Evolutionary conservation across 2,329 filamentous ascomycete species (phyloP).

Genomic region (Aspergillus oerlinghausenensis): DNA sequence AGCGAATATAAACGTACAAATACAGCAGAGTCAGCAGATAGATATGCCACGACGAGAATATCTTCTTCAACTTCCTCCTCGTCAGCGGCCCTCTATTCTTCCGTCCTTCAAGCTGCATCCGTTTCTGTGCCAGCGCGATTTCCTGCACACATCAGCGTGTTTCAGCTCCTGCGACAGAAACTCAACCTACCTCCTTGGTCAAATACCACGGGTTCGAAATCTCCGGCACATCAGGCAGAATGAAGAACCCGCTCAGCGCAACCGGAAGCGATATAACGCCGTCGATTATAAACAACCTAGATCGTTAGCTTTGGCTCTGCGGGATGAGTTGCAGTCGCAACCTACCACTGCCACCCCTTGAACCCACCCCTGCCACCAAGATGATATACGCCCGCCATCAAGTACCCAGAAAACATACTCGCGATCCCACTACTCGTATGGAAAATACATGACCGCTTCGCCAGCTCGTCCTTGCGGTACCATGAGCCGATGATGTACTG

Average conservation of each 20-base stretch:
- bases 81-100: slow-evolving; percentile 44
- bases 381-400: slow-evolving; percentile 52
- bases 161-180: not conserved
- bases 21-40: slow-evolving; percentile 57
- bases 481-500: slow-evolving; percentile 50
- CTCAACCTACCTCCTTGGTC: slow-evolving; percentile 28
- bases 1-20: slow-evolving; percentile 32
- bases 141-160: slow-evolving; percentile 26
- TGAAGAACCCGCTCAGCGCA: slow-evolving; percentile 47
- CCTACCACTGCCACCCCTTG: slow-evolving; percentile 50
- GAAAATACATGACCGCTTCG: slow-evolving; percentile 51
- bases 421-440: slow-evolving; percentile 45
- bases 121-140: slow-evolving; percentile 42
- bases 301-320: not conserved
- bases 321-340: fast-evolving
- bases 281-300: slow-evolving; percentile 50
- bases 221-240: slow-evolving; percentile 48
- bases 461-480: slow-evolving; percentile 49
- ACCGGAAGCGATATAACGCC: slow-evolving; percentile 52
- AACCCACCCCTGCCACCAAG: slow-evolving; percentile 47
- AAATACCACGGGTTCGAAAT: slow-evolving; percentile 49
- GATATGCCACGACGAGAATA: slow-evolving; percentile 62
- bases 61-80: slow-evolving; percentile 53
- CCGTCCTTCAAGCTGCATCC: slow-evolving; percentile 50
- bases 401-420: slow-evolving; percentile 46